Evolutionary conservation across 306 rosid species (phyloP), one percentile per base, ranked within the genome.

Genomic region (Acmispon strigosus): DNA sequence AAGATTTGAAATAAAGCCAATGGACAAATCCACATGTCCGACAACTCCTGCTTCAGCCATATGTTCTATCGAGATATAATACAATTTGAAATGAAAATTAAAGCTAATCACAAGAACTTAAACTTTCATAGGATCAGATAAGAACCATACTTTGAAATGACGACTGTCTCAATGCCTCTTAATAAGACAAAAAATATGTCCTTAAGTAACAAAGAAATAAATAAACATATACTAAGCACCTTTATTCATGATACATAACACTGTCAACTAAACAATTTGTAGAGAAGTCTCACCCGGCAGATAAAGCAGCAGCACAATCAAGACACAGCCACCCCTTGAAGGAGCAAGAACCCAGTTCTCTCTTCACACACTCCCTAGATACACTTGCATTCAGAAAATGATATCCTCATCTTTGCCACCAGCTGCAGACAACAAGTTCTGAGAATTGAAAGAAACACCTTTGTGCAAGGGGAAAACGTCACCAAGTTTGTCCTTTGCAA

Each of bases 381-480:
- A 32, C 37, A 32, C 37, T 32, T 32, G 42, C 83, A 14, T 18
- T 83, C 82, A 90, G 85, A 90, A 93, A 65, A 90, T 81, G 56
- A 93, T 88, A 80, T 90, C 97, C 39, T 87, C 92, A 7, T 90
- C 98, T 79, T 81, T 93, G 75, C 70, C 82, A 8, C 56, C 7
- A 13, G 80, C 76, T 11, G 60, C 92, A 62, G 88, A 62, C 91
- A 90, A 80, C 58, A 90, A 14, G 78, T 87, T 86, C 1, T 90
- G 90, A 39, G 93, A 15, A 70, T 61, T 74, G 39, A 77, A 16
- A 3, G 98, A 87, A 77, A 85, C 45, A 8, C 88, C 97, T 71
- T 70, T 78, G 76, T 64, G 83, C 81, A 85, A 73, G 8, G 93
- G 64, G 1, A 87, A 10, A 62, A 86, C 66, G 77, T 84, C 96